Conservation (phyloP, 306 rosid species). For the Pyrus pyrifolia region DNA sequence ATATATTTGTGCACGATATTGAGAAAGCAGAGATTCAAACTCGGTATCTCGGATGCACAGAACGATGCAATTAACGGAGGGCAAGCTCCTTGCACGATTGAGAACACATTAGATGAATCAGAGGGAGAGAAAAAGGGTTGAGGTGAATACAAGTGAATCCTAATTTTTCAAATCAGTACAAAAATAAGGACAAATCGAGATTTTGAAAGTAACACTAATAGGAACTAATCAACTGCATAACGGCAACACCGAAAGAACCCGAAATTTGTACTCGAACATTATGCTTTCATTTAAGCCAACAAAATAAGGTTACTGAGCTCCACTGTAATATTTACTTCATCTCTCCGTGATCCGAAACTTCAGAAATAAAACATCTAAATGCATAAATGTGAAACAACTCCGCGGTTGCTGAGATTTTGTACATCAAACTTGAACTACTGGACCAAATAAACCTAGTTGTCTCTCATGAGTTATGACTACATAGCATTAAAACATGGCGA, state of each 20-base stretch:
- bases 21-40: no score
- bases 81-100: not conserved
- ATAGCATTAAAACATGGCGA: conserved; percentile 4
- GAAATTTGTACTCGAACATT: not conserved
- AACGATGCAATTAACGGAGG: no score
- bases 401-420: conserved; percentile 14
- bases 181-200: not conserved
- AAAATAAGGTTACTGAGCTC: not conserved
- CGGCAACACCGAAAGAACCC: not conserved
- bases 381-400: not conserved
- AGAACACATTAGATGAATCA: not conserved
- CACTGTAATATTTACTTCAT: not conserved
- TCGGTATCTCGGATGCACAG: no score
- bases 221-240: not conserved
- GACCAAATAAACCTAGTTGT: not conserved
- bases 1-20: no score
- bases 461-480: not conserved
- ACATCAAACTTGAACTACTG: conserved; percentile 5
- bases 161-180: not conserved
- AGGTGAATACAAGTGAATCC: not conserved
- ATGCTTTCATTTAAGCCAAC: not conserved
- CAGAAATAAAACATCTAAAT: not conserved
- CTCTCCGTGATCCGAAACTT: not conserved
- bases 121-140: not conserved
- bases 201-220: not conserved